Base-by-base conservation (phyloP, 257 asterid genomes). In the Linderniella brevidens region DNA sequence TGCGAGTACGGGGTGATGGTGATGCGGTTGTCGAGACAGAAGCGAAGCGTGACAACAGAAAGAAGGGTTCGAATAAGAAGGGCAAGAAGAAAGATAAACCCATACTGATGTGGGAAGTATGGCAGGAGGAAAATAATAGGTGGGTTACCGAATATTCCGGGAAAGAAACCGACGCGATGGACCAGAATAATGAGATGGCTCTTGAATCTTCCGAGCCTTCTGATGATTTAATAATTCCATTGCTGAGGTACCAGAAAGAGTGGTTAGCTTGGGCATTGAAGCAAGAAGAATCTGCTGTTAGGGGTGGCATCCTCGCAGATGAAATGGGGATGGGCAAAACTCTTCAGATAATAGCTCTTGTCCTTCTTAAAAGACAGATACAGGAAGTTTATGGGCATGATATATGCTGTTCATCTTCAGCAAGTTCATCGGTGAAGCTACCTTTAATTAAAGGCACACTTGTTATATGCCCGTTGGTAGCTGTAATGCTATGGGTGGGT, bases 291-390 rank as follows among this genome's bases (percentile, higher is more conserved):
- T 84, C 90, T 69, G 9, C 66, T 58, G 52, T 67, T 17, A 65
- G 75, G 59, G 97, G 97, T 46, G 97, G 97, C 58, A 84, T 88
- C 53, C 93, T 88, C 58, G 97, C 97, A 5, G 97, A 88, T 58
- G 97, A 88, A 67, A 88, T 84, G 97, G 97, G 95, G 14, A 88
- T 88, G 97, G 97, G 97, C 35, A 88, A 88, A 73, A 88, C 97
- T 19, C 82, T 78, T 48, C 95, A 88, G 65, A 95, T 93, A 45
- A 88, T 88, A 68, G 78, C 97, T 12, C 93, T 88, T 29, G 97
- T 88, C 65, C 83, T 81, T 57, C 71, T 78, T 39, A 84, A 88
- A 65, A 67, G 86, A 47, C 82, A 69, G 56, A 45, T 83, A 41
- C 40, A 25, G 40, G 58, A 49, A 51, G 82, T 63, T 45, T 50